These are phyloP conservation scores for Amanita jacksonii DNA, from an alignment of 768 basidiomycete genomes.

Conservation along the genomic window DNA sequence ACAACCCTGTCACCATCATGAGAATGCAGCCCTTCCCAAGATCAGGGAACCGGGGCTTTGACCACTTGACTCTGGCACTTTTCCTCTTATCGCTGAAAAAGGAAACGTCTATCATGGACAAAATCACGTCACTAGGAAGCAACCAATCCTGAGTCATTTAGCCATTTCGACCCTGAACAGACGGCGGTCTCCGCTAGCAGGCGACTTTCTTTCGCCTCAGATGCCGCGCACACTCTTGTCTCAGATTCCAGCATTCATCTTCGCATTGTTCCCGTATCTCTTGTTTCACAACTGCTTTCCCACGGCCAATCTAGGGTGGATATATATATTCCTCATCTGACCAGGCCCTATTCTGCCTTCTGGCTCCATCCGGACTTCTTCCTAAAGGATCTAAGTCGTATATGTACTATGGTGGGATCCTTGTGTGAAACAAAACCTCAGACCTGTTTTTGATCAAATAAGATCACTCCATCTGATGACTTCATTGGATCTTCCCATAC, in stretches of 20 bases:
- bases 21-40: neutral
- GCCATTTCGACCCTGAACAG: no score
- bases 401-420: no score
- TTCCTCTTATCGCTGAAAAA: slow-evolving; percentile 17
- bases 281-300: neutral
- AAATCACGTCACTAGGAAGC: slow-evolving; percentile 28
- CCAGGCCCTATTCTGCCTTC: no score
- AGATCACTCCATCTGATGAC: neutral
- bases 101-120: slow-evolving; percentile 22
- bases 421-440: no score
- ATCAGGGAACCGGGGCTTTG: neutral
- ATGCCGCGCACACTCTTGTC: neutral
- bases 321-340: no score
- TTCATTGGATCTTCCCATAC: neutral
- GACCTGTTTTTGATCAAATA: neutral
- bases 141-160: slow-evolving; percentile 9
- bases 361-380: no score
- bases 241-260: slow-evolving; percentile 2
- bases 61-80: neutral
- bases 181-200: no score
- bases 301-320: no score
- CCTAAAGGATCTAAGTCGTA: no score
- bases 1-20: neutral
- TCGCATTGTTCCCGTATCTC: slow-evolving; percentile 1
- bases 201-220: no score